phyloP scores from a whole-genome alignment of 2,329 filamentous ascomycete species.

The Xylaria arbuscula region DNA sequence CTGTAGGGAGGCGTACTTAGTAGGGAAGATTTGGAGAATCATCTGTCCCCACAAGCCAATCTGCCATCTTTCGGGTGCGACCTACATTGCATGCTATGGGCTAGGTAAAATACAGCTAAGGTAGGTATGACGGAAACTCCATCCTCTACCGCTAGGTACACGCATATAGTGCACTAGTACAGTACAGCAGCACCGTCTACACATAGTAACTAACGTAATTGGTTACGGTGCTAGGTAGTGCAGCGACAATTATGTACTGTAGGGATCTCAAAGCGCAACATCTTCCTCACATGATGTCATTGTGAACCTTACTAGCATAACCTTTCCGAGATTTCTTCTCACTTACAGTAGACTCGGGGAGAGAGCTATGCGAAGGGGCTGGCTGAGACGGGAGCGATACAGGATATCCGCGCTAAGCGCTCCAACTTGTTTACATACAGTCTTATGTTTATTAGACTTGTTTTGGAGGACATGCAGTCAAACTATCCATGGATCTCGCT shows the following conservation, averaged over 20 bases:
- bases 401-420: slow-evolving; percentile 17
- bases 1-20: too few species aligned
- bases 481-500: background rate
- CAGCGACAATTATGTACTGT: background rate
- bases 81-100: background rate
- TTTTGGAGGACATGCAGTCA: background rate
- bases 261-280: background rate
- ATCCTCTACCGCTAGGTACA: background rate
- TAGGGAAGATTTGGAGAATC: background rate
- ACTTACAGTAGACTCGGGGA: background rate
- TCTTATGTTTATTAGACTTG: background rate
- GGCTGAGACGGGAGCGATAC: background rate
- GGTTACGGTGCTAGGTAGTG: background rate
- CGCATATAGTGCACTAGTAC: background rate
- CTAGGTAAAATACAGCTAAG: background rate
- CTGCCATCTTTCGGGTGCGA: slow-evolving; percentile 9
- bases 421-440: too few species aligned
- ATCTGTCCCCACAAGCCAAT: background rate
- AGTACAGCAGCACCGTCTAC: background rate
- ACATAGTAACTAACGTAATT: background rate
- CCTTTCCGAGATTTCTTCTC: slow-evolving; percentile 1
- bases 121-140: background rate
- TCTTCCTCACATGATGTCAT: slow-evolving; percentile 18
- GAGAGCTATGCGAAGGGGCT: background rate
- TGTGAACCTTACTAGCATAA: background rate